A percentile compares a stretch with the other conserved stretches of the same genome.
Evolutionary conservation across 148 eudicot genomes (phyloP).

Genomic region (Persicaria maculosa): DNA sequence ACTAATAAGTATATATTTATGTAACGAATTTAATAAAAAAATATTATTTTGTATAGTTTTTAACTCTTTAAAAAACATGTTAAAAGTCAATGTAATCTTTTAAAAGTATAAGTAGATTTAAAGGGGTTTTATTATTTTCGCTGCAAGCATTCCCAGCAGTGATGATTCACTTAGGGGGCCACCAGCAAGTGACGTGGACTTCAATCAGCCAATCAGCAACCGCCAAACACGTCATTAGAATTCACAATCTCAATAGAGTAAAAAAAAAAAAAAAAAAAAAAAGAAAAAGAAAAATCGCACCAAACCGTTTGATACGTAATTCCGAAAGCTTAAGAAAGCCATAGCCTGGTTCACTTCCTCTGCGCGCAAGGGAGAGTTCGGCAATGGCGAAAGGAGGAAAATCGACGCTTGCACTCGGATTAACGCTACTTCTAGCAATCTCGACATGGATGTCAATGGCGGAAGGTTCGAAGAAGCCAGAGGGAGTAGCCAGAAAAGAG

Average conservation of each 20-base stretch:
- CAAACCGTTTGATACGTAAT: background rate
- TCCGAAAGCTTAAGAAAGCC: background rate
- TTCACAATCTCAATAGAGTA: too few species aligned
- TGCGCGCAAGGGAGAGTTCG: slow-evolving; percentile 9
- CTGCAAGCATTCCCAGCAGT: too few species aligned
- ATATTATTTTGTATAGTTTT: too few species aligned
- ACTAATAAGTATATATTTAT: too few species aligned
- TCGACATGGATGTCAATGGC: slow-evolving; percentile 26
- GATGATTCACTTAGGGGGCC: background rate
- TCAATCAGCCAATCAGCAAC: slow-evolving; percentile 37
- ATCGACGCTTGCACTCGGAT: background rate
- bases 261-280: background rate
- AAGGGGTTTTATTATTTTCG: too few species aligned
- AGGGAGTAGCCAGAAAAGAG: slow-evolving; percentile 64
- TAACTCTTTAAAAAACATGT: too few species aligned
- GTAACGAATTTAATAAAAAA: too few species aligned
- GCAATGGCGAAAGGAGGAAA: slow-evolving; percentile 28
- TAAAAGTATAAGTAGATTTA: too few species aligned
- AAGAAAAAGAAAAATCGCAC: background rate
- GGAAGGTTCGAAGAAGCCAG: slow-evolving; percentile 52
- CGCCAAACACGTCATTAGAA: slow-evolving; percentile 36
- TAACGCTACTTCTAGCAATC: slow-evolving; percentile 20
- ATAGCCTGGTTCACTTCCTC: background rate
- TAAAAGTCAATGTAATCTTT: too few species aligned
- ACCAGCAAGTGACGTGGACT: slow-evolving; percentile 16